A percentile compares a stretch with the other conserved stretches of the same genome.
phyloP scores from a whole-genome alignment of 352 stramenopile species.

The Phytopythium cucurbitacearum region DNA sequence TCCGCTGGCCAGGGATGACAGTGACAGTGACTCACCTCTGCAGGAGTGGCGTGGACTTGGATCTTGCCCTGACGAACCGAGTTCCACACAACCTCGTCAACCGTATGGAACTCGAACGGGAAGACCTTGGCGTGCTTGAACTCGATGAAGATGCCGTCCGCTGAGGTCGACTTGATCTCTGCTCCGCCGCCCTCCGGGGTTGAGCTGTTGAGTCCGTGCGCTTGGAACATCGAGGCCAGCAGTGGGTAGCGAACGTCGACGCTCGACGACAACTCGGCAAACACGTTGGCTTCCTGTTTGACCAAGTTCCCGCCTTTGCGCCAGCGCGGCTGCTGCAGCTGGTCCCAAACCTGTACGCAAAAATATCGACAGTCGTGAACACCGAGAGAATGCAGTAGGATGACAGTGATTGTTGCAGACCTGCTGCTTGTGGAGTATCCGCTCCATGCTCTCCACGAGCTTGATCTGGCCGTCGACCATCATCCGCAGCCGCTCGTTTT shows the following conservation, averaged over 20 bases:
- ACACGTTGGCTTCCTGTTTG: neutral
- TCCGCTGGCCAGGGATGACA: neutral
- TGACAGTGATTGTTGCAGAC: neutral
- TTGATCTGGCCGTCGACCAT: constrained; percentile 29
- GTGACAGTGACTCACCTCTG: neutral
- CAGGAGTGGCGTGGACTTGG: neutral
- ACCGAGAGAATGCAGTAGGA: neutral
- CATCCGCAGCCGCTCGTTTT: constrained; percentile 23
- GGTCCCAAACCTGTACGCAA: neutral
- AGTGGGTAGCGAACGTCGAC: neutral
- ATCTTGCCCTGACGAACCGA: constrained; percentile 2
- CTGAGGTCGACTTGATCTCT: neutral
- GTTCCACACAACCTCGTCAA: neutral
- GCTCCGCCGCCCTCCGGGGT: neutral
- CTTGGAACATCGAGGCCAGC: neutral
- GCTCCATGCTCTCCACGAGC: constrained; percentile 27
- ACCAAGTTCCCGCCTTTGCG: neutral
- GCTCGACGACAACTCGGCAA: neutral
- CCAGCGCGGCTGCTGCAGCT: constrained; percentile 3
- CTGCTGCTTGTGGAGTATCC: constrained; percentile 17
- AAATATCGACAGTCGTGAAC: neutral
- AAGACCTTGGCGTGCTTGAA: neutral
- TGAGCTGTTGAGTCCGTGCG: neutral
- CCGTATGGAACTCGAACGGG: constrained; percentile 3
- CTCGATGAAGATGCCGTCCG: constrained; percentile 2